Evolutionary conservation across 768 basidiomycete species (phyloP), one percentile per base, ranked within the genome.

Genomic region (Macrolepiota fuliginosa): DNA sequence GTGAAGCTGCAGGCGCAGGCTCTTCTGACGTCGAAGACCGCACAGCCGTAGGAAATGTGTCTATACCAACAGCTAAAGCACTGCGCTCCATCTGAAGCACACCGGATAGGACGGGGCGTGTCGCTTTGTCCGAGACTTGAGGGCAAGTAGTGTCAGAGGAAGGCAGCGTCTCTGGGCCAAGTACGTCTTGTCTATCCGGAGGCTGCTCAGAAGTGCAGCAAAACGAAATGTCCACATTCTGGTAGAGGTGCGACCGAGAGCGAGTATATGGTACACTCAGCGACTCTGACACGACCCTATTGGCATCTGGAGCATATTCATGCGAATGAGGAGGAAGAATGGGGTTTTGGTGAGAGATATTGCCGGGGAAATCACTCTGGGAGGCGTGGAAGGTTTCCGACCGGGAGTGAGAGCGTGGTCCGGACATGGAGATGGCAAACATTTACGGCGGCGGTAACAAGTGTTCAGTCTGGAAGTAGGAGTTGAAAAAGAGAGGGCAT

Each of bases 51-150:
- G 45, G 32, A 56, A 62, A 53, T 25, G 56, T 29, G 32, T 60
- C 61, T n/a, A 62, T 59, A 24, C 47, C 47, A 11, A 37, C 54
- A 6, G 62, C 24, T 22, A 56, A 4, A 3, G 62, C 54, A 13
- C n/a, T 53, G 37, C 53, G 55, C 35, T 63, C 68, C 55, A 63
- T 53, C n/a, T 54, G 61, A 15, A 46, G 54, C 24, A 61, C n/a
- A n/a, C 52, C 27, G 15, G 61, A 37, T 7, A 54, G 25, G 22
- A 50, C 25, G 15, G 63, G 42, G 17, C n/a, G 53, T 19, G 46
- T 27, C 11, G 52, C 27, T 2, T 45, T 59, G n/a, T 63, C 58
- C n/a, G 25, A 35, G 24, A 42, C 54, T 12, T 58, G 52, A 15
- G 46, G 58, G 49, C 61, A 60, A 36, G 53, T 27, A 32, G 40